Evolutionary conservation across 2,329 filamentous ascomycete genomes (phyloP), one percentile per base, ranked within the genome.

Genomic region (Scolecobasidium constrictum): DNA sequence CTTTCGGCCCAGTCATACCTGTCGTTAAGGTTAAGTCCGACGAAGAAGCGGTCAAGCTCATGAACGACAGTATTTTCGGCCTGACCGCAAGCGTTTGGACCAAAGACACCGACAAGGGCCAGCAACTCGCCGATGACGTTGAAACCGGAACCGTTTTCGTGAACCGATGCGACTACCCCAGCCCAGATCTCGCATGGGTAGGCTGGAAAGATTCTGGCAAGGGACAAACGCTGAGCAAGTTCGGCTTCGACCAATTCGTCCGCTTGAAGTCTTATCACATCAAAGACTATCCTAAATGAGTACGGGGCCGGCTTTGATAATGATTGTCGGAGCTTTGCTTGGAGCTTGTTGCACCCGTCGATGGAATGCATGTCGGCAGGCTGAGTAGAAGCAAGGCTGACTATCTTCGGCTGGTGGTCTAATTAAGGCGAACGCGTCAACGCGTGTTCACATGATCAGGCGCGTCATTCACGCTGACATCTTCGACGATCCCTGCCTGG

Each of bases 21-120:
- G 77, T 95, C 15, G 86, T 90, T 79, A 85, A 84, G 61, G 88
- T 95, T 48, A 77, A 77, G 56, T 69, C 69, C 51, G 90, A 95
- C 55, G 75, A 75, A 15, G 86, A 95, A 62, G 90, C 90, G 2
- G 66, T 95, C 48, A 66, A 70, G 88, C 66, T 90, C 40, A 95
- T 96, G 87, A 95, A 95, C 55, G 87, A 94, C 59, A 92, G 85
- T 64, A 81, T 94, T 50, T 94, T 94, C 58, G 90, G 90, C 4
- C 71, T 96, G 48, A 95, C 90, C 3, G 90, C 88, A n/a, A 94
- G 86, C 55, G 87, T 96, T 54, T 96, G 90, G 90, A 94, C 87
- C 45, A 93, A 92, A 62, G 86, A 96, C 56, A 77, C 79, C 2
- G 71, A 68, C 36, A 80, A 72, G 56, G 90, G 82, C 13, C 78